Percentiles rank a stretch among this genome's conserved stretches.
Conservation (phyloP, 352 stramenopile genomes). For the Phytophthora quininea region DNA sequence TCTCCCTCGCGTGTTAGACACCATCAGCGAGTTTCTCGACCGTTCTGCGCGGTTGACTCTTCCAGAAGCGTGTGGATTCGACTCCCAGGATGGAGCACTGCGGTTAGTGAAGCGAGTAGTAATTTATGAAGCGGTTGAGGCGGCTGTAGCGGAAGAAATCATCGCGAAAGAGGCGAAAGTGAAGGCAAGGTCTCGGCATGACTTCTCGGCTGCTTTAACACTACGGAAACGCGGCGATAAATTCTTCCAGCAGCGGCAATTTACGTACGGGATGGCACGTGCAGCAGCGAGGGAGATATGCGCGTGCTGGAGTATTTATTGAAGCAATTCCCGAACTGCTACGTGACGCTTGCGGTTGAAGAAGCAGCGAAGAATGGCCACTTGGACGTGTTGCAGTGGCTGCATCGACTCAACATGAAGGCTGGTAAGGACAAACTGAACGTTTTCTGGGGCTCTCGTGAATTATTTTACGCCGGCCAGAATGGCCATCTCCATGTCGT, state of each 20-base stretch:
- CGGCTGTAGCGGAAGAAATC: constrained; percentile 3
- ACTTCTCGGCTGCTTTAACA: not conserved
- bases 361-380: constrained; percentile 38
- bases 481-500: constrained; percentile 40
- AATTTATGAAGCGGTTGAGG: constrained; percentile 1
- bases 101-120: constrained; percentile 34
- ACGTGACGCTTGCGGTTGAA: constrained; percentile 38
- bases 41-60: constrained; percentile 32
- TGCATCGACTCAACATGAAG: constrained; percentile 22
- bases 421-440: constrained; percentile 1
- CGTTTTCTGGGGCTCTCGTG: constrained; percentile 44
- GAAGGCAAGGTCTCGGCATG: not conserved
- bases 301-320: constrained; percentile 40
- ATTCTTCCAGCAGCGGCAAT: constrained; percentile 37
- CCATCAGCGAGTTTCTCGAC: constrained; percentile 44
- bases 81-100: constrained; percentile 14
- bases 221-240: constrained; percentile 14
- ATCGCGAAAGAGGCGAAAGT: constrained; percentile 3
- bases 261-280: constrained; percentile 32
- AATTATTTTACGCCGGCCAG: constrained; percentile 44
- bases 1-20: constrained; percentile 30
- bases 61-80: constrained; percentile 30
- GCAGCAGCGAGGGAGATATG: constrained; percentile 35
- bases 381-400: constrained; percentile 44
- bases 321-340: constrained; percentile 31